phyloP scores from a whole-genome alignment of 305 asterid genomes.

The Fraxinus platypoda region DNA sequence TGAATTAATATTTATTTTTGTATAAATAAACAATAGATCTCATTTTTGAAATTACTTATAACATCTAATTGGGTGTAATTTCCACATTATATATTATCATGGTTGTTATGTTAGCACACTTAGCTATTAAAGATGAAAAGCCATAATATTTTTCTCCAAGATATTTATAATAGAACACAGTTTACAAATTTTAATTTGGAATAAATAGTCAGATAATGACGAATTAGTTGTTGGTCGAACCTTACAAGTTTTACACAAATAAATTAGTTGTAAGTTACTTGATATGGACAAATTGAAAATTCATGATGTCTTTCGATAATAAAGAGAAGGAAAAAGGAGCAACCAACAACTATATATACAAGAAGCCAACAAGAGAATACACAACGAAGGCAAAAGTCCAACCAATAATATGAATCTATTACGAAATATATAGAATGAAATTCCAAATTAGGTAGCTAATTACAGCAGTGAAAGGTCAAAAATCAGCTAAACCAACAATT shows the following conservation, averaged over 20 bases:
- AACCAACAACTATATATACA: not conserved
- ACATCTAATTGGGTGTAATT: too few relatives aligned
- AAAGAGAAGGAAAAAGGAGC: not conserved
- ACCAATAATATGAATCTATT: not conserved
- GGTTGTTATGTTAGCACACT: not conserved
- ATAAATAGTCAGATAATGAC: too few relatives aligned
- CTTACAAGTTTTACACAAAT: not conserved
- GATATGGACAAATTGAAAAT: not conserved
- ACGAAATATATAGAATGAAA: not conserved
- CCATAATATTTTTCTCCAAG: not conserved
- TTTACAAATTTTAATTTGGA: not conserved
- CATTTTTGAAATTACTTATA: too few relatives aligned
- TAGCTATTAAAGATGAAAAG: not conserved
- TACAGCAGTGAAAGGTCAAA: not conserved
- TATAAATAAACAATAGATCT: too few relatives aligned
- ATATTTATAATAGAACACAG: not conserved
- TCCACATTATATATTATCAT: not conserved
- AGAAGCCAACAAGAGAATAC: not conserved
- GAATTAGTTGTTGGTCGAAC: not conserved
- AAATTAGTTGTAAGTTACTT: not conserved
- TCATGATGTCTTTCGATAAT: not conserved
- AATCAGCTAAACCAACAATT: not conserved
- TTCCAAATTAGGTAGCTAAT: not conserved
- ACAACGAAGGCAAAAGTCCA: not conserved
- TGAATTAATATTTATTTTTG: too few relatives aligned